Conservation (phyloP, 2,329 filamentous ascomycete genomes). For the Colletotrichum eleusines region DNA sequence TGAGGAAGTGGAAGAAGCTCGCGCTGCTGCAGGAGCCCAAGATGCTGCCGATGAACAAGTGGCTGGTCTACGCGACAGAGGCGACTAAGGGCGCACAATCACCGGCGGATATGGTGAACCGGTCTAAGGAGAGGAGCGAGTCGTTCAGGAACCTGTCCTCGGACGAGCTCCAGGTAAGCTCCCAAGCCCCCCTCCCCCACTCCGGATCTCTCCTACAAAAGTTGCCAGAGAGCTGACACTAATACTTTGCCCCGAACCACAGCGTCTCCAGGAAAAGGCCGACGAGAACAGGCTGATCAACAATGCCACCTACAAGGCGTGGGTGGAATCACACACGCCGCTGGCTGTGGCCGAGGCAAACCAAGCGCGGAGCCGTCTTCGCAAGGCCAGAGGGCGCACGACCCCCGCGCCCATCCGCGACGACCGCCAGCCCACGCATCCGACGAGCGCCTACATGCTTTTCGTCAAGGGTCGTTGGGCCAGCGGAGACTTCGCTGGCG, state of each 20-base stretch:
- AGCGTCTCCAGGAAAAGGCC: slow-evolving; percentile 54
- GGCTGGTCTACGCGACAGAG: slow-evolving; percentile 51
- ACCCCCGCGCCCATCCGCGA: slow-evolving; percentile 56
- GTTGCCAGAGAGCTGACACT: background rate
- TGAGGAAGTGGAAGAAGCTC: slow-evolving; percentile 54
- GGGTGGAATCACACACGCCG: slow-evolving; percentile 60
- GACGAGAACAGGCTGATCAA: slow-evolving; percentile 58
- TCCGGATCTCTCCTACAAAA: background rate
- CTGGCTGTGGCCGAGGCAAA: slow-evolving; percentile 60
- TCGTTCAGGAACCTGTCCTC: slow-evolving; percentile 56
- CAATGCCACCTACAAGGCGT: slow-evolving; percentile 56
- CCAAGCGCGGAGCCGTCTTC: slow-evolving; percentile 58
- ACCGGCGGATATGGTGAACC: slow-evolving; percentile 36
- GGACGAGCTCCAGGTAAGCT: slow-evolving; percentile 59
- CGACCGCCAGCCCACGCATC: slow-evolving; percentile 59
- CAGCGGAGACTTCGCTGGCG: slow-evolving; percentile 45
- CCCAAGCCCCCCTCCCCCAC: background rate
- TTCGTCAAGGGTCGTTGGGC: slow-evolving; percentile 56
- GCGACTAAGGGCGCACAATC: slow-evolving; percentile 22
- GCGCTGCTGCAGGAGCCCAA: slow-evolving; percentile 58
- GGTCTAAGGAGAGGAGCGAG: slow-evolving; percentile 43
- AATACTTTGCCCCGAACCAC: background rate
- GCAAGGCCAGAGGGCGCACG: slow-evolving; percentile 47
- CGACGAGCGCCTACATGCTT: slow-evolving; percentile 49
- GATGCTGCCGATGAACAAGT: slow-evolving; percentile 49